These are phyloP conservation scores for Meira miltonrushii DNA, from an alignment of 1,284 basidiomycete species.

Conservation along the genomic window DNA sequence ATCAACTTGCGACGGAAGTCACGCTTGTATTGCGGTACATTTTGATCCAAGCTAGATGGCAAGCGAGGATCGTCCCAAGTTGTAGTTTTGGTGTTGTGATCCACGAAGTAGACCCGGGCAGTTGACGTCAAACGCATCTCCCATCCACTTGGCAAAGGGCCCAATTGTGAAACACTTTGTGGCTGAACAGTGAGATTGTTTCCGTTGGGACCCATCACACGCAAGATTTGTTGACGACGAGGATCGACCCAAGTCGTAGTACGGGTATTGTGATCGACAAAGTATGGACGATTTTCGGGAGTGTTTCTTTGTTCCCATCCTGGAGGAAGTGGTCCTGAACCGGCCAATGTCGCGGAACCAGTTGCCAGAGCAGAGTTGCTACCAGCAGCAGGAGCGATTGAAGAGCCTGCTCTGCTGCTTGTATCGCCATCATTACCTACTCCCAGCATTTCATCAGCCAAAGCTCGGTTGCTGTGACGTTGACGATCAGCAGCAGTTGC, in stretches of 20 bases:
- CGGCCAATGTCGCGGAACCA: slow-evolving; percentile 63
- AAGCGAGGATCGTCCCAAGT: slow-evolving; percentile 90
- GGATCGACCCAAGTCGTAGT: slow-evolving; percentile 99
- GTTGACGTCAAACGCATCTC: slow-evolving; percentile 93
- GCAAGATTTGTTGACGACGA: slow-evolving; percentile 74
- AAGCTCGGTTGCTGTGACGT: slow-evolving; percentile 45
- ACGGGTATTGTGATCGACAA: slow-evolving; percentile 83
- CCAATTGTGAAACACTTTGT: slow-evolving; percentile 79
- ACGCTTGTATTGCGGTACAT: slow-evolving; percentile 98
- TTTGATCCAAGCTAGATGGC: slow-evolving; percentile 76
- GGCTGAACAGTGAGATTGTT: slow-evolving; percentile 73
- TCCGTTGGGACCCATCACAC: slow-evolving; percentile 77
- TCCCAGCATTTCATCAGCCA: slow-evolving; percentile 52
- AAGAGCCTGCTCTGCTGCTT: slow-evolving; percentile 12
- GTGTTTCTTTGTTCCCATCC: slow-evolving; percentile 99
- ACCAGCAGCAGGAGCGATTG: slow-evolving; percentile 31
- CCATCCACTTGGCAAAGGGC: slow-evolving; percentile 92
- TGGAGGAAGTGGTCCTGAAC: slow-evolving; percentile 75
- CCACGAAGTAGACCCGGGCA: slow-evolving; percentile 89
- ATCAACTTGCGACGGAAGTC: slow-evolving; percentile 97
- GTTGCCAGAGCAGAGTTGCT: slow-evolving; percentile 53
- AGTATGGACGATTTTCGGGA: slow-evolving; percentile 94
- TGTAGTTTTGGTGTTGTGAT: slow-evolving; percentile 89
- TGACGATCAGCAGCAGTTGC: slow-evolving; percentile 41
- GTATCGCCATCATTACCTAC: slow-evolving; percentile 23